Evolutionary conservation across 1,139 yeast genomes (phyloP), one percentile per base, ranked within the genome.

Genomic region (Suhomyces yuchorum): DNA sequence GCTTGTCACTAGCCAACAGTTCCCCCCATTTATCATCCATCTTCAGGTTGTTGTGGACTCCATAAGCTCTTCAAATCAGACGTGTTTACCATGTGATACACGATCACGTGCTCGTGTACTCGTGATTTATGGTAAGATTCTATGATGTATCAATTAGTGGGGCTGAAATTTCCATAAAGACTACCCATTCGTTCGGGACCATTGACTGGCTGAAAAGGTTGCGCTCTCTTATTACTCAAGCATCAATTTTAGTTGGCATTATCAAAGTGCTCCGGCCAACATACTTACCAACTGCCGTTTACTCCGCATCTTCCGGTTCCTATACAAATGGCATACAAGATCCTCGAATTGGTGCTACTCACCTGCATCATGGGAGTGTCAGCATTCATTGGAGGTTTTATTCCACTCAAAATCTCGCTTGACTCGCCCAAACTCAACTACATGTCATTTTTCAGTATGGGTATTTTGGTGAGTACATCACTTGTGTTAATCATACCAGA

Each of bases 401-500:
- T 68, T 1, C 77, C 78, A 1, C 50, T 68, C 28, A 60, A 57
- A 40, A 32, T 65, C 2, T 41, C 56, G 6, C 44, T 67, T 37
- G 57, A 59, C 24, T 45, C 53, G 18, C 45, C 49, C 36, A 57
- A 50, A 34, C 49, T 58, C 45, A 61, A 56, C 42, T 50, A 48
- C 40, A 59, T 77, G 15, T 77, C 87, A 1, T 65, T 77, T 11
- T 67, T 84, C 46, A 83, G 87, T 50, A 75, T 78, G 58, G 93
- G 93, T 0, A 68, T 86, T 22, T 70, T 86, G 42, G 68, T 85
- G 4, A 85, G 90, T 3, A 81, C 91, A 0, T 76, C 87, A 1
- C 62, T 85, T 46, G 73, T 82, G n/a, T 72, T 86, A 19, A 81
- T 85, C 20, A 73, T 86, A 17, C 93, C 93, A 0, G 93, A 86